A percentile compares a stretch with the other conserved stretches of the same genome.
phyloP scores from a whole-genome alignment of 495 filamentous ascomycete species.

The Daldinia bambusicola region DNA sequence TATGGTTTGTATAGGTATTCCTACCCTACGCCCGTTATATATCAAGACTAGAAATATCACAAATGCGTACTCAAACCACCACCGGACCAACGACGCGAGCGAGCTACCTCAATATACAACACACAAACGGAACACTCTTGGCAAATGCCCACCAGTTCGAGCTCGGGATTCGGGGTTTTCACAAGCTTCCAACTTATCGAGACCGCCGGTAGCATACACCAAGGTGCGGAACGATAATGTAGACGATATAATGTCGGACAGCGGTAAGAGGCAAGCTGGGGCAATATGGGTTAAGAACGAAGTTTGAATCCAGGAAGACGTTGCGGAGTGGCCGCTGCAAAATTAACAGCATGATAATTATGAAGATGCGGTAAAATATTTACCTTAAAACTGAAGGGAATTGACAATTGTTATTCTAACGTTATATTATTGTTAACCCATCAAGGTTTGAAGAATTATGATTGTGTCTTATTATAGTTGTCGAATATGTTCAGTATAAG shows the following conservation, averaged over 20 bases:
- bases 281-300: slow-evolving; percentile 50
- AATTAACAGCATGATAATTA: slow-evolving; percentile 12
- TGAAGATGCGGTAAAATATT: slow-evolving; percentile 16
- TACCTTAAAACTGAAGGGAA: slow-evolving; percentile 23
- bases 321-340: slow-evolving; percentile 45
- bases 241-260: slow-evolving; percentile 50
- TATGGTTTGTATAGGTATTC: slow-evolving; percentile 55
- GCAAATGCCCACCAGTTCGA: slow-evolving; percentile 5
- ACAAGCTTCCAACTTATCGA: slow-evolving; percentile 24
- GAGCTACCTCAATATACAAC: slow-evolving; percentile 49
- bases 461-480: no score
- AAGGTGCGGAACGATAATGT: slow-evolving; percentile 44
- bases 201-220: slow-evolving; percentile 29
- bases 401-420: neutral
- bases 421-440: no score
- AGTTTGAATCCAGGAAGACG: slow-evolving; percentile 39
- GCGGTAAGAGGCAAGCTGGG: slow-evolving; percentile 37
- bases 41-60: slow-evolving; percentile 44
- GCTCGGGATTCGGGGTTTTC: slow-evolving; percentile 30
- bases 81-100: slow-evolving; percentile 27
- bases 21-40: slow-evolving; percentile 53
- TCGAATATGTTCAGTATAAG: neutral
- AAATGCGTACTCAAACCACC: slow-evolving; percentile 33
- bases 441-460: no score
- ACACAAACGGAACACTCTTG: slow-evolving; percentile 32